Conservation (phyloP, 2,329 filamentous ascomycete genomes). For the Exophiala sp. region DNA sequence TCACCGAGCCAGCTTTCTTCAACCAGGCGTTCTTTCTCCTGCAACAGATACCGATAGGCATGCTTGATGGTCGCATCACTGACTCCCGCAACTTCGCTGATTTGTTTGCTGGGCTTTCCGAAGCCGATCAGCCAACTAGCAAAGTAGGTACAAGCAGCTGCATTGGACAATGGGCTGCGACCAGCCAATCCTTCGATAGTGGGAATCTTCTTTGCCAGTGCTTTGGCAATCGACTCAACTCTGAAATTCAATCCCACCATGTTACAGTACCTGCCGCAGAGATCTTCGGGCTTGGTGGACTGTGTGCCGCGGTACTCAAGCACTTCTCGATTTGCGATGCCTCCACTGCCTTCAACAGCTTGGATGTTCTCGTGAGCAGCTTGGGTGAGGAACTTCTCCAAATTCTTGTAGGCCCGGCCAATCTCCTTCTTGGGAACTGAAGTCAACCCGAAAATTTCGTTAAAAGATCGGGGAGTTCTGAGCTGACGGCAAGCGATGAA, state of each 20-base stretch:
- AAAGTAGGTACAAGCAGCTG: conserved; percentile 95
- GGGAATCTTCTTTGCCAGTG: conserved; percentile 70
- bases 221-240: conserved; percentile 72
- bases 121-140: conserved; percentile 80
- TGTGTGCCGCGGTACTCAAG: conserved; percentile 63
- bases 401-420: conserved; percentile 84
- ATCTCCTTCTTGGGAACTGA: conserved; percentile 97
- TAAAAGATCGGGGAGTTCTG: conserved; percentile 79
- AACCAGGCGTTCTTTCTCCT: conserved; percentile 66
- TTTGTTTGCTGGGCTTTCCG: conserved; percentile 74
- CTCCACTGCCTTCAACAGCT: conserved; percentile 47
- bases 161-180: conserved; percentile 86
- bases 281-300: conserved; percentile 72
- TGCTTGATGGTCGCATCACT: conserved; percentile 96
- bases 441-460: conserved; percentile 88
- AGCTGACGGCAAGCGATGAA: conserved; percentile 95
- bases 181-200: conserved; percentile 77
- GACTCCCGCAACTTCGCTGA: conserved; percentile 76
- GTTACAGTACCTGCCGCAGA: conserved; percentile 85
- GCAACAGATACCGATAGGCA: conserved; percentile 83
- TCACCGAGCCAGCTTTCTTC: conserved; percentile 25
- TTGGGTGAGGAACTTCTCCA: conserved; percentile 75
- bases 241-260: conserved; percentile 69
- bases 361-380: conserved; percentile 52
- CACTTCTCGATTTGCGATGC: conserved; percentile 49